Conservation (phyloP, 2,329 filamentous ascomycete species). For the Fusarium sp. region DNA sequence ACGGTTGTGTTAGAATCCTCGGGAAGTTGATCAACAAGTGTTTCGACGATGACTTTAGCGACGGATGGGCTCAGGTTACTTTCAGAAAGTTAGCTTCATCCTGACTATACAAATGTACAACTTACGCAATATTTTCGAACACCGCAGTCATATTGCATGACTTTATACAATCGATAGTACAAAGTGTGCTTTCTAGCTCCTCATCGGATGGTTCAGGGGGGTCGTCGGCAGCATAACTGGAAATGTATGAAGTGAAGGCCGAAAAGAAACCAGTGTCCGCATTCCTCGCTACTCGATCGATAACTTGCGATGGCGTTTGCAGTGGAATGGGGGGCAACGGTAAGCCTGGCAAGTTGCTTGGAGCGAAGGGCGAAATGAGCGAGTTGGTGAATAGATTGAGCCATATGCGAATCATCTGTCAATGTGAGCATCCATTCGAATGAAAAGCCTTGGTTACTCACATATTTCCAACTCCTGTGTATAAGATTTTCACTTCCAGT, state of each 20-base stretch:
- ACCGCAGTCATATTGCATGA: slow-evolving; percentile 86
- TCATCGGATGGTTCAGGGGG: slow-evolving; percentile 97
- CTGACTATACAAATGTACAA: slow-evolving; percentile 13
- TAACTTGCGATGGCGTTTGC: slow-evolving; percentile 89
- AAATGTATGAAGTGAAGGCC: slow-evolving; percentile 94
- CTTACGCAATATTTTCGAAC: slow-evolving; percentile 82
- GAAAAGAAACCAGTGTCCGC: slow-evolving; percentile 89
- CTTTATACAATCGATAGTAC: slow-evolving; percentile 92
- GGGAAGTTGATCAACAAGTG: slow-evolving; percentile 83
- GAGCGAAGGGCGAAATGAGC: slow-evolving; percentile 82
- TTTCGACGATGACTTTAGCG: slow-evolving; percentile 60
- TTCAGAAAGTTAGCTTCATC: background rate
- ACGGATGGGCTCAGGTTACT: slow-evolving; percentile 51
- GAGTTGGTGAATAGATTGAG: slow-evolving; percentile 97
- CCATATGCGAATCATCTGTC: slow-evolving; percentile 86
- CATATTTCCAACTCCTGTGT: slow-evolving; percentile 78
- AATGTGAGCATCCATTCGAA: slow-evolving; percentile 29
- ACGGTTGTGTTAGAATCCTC: slow-evolving; percentile 80
- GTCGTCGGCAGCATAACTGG: slow-evolving; percentile 98
- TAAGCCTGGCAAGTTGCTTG: slow-evolving; percentile 67
- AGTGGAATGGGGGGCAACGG: slow-evolving; percentile 84
- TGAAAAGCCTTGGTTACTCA: slow-evolving; percentile 54
- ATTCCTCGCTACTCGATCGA: slow-evolving; percentile 82
- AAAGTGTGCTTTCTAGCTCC: slow-evolving; percentile 93
- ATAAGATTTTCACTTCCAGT: slow-evolving; percentile 84